Percentiles rank a stretch among this genome's conserved stretches.
Conservation (phyloP, 2,329 filamentous ascomycete genomes). For the Pseudogymnoascus pannorum region DNA sequence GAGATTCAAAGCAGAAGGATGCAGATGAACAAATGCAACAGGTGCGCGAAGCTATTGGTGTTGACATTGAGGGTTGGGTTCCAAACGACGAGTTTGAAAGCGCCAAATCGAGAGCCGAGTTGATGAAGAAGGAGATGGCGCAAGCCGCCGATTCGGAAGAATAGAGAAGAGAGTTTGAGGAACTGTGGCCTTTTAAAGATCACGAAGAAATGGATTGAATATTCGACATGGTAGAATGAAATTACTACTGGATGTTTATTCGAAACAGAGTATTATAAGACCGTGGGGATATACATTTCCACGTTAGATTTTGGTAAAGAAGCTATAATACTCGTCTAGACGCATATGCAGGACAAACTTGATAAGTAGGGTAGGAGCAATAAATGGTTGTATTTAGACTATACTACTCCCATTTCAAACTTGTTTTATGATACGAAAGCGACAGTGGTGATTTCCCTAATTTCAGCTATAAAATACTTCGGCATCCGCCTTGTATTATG, state of each 20-base stretch:
- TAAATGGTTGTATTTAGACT: neutral
- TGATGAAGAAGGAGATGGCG: constrained; percentile 17
- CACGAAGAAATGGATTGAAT: constrained; percentile 18
- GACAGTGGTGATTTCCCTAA: neutral
- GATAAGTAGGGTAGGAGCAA: neutral
- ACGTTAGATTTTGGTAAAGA: neutral
- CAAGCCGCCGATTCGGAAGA: constrained; percentile 18
- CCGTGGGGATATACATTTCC: neutral
- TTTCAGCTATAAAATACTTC: neutral
- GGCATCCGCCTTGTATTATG: neutral
- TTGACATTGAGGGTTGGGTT: constrained; percentile 18
- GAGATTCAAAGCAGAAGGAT: constrained; percentile 17
- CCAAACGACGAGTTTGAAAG: constrained; percentile 17
- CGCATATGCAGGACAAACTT: neutral
- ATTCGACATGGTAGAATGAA: neutral
- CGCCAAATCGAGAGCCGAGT: constrained; percentile 14
- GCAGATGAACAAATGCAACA: constrained; percentile 18
- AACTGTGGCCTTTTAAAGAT: constrained; percentile 17
- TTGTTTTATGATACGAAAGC: neutral
- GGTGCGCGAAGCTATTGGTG: constrained; percentile 17
- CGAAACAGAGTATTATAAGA: neutral
- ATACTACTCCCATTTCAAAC: neutral
- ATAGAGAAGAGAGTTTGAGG: constrained; percentile 15
- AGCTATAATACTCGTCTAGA: neutral
- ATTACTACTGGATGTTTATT: neutral